Evolutionary conservation across 2,329 filamentous ascomycete species (phyloP).

Genomic region (Fusarium verrucosum): DNA sequence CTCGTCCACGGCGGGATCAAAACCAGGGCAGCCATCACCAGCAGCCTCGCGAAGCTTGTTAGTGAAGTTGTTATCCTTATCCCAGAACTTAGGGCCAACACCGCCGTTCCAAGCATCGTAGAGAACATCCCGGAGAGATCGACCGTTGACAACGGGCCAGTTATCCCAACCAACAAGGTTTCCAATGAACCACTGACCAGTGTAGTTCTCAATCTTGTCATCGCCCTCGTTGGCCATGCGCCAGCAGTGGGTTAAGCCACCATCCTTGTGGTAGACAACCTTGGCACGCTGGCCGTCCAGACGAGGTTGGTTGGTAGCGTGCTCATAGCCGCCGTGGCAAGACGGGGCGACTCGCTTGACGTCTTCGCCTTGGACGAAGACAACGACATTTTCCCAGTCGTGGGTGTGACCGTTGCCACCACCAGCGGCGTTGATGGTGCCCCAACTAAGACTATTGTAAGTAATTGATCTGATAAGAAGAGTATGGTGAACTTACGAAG

Average conservation of each 20-base stretch:
- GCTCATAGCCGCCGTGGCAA: slow-evolving; percentile 14
- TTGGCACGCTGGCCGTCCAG: slow-evolving; percentile 45
- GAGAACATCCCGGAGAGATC: slow-evolving; percentile 7
- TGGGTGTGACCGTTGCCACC: slow-evolving; percentile 16
- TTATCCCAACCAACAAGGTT: slow-evolving; percentile 36
- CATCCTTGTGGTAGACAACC: slow-evolving; percentile 53
- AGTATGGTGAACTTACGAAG: background rate
- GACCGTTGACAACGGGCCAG: slow-evolving; percentile 37
- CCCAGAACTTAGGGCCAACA: slow-evolving; percentile 22
- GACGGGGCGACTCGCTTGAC: slow-evolving; percentile 27
- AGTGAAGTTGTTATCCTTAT: slow-evolving; percentile 5
- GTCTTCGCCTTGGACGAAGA: slow-evolving; percentile 22
- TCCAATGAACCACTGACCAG: slow-evolving; percentile 48
- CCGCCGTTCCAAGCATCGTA: slow-evolving; percentile 20
- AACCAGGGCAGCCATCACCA: slow-evolving; percentile 19
- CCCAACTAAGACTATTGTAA: background rate
- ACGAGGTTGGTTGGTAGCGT: slow-evolving; percentile 4
- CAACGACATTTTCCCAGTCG: slow-evolving; percentile 29
- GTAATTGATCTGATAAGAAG: fast-evolving
- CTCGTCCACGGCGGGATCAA: slow-evolving; percentile 14
- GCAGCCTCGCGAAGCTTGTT: slow-evolving; percentile 15
- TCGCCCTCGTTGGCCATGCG: slow-evolving; percentile 45
- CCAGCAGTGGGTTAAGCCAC: slow-evolving; percentile 48
- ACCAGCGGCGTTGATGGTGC: background rate
- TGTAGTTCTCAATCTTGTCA: slow-evolving; percentile 47